These are phyloP conservation scores for Botrytis deweyae DNA, from an alignment of 2,329 filamentous ascomycete genomes.

Conservation along the genomic window DNA sequence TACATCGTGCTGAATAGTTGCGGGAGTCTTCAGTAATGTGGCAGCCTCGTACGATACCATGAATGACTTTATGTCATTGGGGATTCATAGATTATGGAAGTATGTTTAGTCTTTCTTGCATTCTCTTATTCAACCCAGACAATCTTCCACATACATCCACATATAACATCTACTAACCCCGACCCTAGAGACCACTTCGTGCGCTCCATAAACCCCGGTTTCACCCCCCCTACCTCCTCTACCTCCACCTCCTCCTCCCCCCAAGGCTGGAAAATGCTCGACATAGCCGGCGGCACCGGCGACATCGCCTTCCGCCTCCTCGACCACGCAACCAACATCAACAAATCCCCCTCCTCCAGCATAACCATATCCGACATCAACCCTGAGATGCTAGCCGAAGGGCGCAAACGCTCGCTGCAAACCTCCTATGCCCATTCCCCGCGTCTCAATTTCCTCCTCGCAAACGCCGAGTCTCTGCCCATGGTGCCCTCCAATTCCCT, in stretches of 20 bases:
- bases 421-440: slow-evolving; percentile 55
- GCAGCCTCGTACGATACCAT: slow-evolving; percentile 88
- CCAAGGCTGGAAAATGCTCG: slow-evolving; percentile 72
- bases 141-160: not conserved
- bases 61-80: slow-evolving; percentile 99
- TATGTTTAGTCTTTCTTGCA: slow-evolving; percentile 42
- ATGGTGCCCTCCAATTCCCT: slow-evolving; percentile 68
- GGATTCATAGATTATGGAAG: slow-evolving; percentile 94
- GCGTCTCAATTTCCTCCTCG: slow-evolving; percentile 74
- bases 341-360: slow-evolving; percentile 74
- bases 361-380: slow-evolving; percentile 98
- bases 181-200: slow-evolving; percentile 79
- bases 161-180: not conserved
- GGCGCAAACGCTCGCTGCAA: slow-evolving; percentile 69
- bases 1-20: slow-evolving; percentile 36
- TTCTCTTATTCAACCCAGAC: not conserved
- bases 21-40: slow-evolving; percentile 90
- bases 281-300: slow-evolving; percentile 94
- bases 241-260: slow-evolving; percentile 43
- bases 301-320: slow-evolving; percentile 98
- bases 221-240: slow-evolving; percentile 42
- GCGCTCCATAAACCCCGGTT: slow-evolving; percentile 73
- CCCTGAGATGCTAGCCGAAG: slow-evolving; percentile 87
- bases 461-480: slow-evolving; percentile 79
- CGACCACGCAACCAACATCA: slow-evolving; percentile 77